A percentile compares a stretch with the other conserved stretches of the same genome.
Evolutionary conservation across 441 rosid species (phyloP).

Genomic region (Breynia disticha): DNA sequence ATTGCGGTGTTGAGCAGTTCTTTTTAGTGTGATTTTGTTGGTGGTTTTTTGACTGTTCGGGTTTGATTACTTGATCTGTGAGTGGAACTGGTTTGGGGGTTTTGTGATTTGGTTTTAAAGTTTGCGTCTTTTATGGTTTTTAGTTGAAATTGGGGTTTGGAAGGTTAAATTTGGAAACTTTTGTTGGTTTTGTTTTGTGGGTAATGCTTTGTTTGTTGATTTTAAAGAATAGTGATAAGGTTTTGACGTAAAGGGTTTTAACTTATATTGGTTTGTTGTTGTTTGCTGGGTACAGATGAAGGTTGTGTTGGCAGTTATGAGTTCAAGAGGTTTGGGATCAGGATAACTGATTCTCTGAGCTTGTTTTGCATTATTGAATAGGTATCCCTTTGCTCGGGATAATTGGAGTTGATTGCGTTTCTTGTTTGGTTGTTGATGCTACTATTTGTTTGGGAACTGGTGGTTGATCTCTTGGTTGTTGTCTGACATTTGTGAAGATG

Average conservation of each 20-base stretch:
- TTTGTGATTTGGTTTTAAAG: neutral
- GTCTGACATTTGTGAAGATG: neutral
- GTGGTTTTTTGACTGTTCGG: neutral
- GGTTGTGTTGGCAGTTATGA: constrained; percentile 5
- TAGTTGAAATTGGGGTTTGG: neutral
- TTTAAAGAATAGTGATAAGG: neutral
- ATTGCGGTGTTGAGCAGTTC: neutral
- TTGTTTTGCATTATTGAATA: neutral
- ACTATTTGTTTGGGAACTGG: neutral
- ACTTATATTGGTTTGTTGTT: neutral
- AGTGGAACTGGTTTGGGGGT: neutral
- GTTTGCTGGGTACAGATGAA: constrained; percentile 6
- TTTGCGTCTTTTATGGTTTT: neutral
- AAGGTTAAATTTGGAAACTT: neutral
- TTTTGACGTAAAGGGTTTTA: neutral
- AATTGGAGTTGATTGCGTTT: neutral
- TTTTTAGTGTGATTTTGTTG: too few relatives aligned
- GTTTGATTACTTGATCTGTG: neutral
- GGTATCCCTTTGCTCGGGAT: neutral
- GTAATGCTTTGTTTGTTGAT: neutral
- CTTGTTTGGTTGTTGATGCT: neutral
- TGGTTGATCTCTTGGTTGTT: neutral
- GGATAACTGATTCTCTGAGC: constrained; percentile 1
- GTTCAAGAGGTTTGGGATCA: constrained; percentile 4
- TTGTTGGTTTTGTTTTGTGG: neutral